These are phyloP conservation scores for Termitomyces sp. DNA, from an alignment of 768 basidiomycete genomes.

Conservation along the genomic window DNA sequence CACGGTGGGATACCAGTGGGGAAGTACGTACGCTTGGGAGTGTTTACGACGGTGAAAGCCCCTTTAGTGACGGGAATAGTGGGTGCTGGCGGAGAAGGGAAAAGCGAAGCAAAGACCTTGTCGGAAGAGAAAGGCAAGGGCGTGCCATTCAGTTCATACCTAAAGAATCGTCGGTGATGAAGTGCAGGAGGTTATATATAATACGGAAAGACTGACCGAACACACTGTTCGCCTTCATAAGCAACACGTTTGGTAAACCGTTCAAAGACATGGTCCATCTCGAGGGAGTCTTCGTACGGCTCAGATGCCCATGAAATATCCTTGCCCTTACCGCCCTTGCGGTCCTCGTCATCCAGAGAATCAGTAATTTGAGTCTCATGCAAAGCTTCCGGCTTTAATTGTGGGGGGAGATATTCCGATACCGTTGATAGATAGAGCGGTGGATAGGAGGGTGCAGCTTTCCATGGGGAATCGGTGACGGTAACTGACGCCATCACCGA, in stretches of 20 bases:
- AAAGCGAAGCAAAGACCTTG: conserved; percentile 64
- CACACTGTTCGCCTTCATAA: conserved; percentile 75
- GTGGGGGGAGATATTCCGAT: conserved; percentile 65
- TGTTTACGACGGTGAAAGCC: conserved; percentile 49
- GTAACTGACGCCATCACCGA: conserved; percentile 53
- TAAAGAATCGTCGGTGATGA: conserved; percentile 23
- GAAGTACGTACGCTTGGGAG: conserved; percentile 49
- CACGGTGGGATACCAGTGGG: conserved; percentile 57
- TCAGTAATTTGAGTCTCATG: conserved; percentile 40
- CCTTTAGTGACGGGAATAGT: conserved; percentile 55
- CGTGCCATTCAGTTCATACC: conserved; percentile 82
- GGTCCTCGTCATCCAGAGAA: conserved; percentile 27
- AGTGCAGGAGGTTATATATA: neutral
- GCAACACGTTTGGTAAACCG: conserved; percentile 71
- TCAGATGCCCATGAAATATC: conserved; percentile 62
- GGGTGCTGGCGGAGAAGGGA: conserved; percentile 47
- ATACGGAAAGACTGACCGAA: conserved; percentile 55
- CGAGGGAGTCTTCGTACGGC: conserved; percentile 74
- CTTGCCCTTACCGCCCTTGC: conserved; percentile 38
- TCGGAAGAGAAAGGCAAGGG: conserved; percentile 89
- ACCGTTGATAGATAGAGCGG: conserved; percentile 71
- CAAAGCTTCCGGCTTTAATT: conserved; percentile 42
- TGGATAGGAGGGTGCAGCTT: conserved; percentile 56
- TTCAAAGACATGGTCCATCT: conserved; percentile 84
- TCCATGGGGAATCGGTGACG: conserved; percentile 63